Conservation (phyloP, 495 filamentous ascomycete genomes). For the Trichoderma reesei region DNA sequence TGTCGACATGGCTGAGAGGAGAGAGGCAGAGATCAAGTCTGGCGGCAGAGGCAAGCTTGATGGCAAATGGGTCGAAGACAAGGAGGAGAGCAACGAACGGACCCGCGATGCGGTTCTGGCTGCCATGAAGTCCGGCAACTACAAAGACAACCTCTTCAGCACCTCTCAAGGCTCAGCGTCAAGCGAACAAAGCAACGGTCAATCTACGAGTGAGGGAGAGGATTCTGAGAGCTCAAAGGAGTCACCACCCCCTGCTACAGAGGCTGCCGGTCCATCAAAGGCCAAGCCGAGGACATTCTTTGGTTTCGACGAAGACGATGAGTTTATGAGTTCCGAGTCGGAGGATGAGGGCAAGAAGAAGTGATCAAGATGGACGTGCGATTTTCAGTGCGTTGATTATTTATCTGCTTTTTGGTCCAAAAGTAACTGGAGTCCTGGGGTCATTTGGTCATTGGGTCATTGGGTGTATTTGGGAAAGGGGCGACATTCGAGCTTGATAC, state of each 20-base stretch:
- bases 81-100: conserved; percentile 73
- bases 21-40: conserved; percentile 65
- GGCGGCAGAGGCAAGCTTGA: conserved; percentile 64
- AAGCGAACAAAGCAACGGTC: conserved; percentile 28
- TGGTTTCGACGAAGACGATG: conserved; percentile 86
- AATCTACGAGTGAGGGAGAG: conserved; percentile 27
- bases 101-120: conserved; percentile 72
- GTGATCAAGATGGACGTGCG: not conserved
- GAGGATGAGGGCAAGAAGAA: conserved; percentile 37
- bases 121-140: conserved; percentile 61
- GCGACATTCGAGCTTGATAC: not conserved
- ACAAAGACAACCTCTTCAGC: conserved; percentile 40
- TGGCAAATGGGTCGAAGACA: conserved; percentile 88
- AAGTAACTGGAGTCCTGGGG: not conserved
- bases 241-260: conserved; percentile 26
- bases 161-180: conserved; percentile 34
- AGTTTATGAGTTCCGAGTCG: conserved; percentile 74
- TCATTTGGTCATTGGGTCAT: no score
- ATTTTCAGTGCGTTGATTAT: not conserved
- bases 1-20: conserved; percentile 69
- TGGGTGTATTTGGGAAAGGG: not conserved
- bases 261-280: conserved; percentile 15
- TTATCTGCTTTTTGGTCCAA: not conserved
- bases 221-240: conserved; percentile 28
- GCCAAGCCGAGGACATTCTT: conserved; percentile 50